Evolutionary conservation across 768 basidiomycete genomes (phyloP).

Genomic region (Mycena kentingensis): DNA sequence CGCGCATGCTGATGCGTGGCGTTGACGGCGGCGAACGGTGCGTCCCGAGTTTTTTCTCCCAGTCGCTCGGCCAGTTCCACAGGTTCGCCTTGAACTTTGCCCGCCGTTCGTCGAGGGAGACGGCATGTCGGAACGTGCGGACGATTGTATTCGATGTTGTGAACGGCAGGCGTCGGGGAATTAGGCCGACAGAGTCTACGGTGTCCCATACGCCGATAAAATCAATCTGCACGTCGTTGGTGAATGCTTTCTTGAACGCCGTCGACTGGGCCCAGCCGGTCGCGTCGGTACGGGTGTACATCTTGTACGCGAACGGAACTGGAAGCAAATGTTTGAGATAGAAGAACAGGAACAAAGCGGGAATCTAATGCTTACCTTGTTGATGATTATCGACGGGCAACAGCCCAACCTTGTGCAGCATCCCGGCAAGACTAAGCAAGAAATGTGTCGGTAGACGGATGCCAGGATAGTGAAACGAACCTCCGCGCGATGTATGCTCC

Average conservation of each 20-base stretch:
- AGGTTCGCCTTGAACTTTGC: constrained; percentile 60
- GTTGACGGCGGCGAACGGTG: constrained; percentile 3
- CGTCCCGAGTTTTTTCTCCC: constrained; percentile 11
- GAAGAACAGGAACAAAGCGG: background rate
- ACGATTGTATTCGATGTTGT: constrained; percentile 57
- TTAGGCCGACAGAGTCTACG: constrained; percentile 61
- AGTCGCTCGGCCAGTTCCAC: constrained; percentile 36
- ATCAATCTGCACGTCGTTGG: constrained; percentile 53
- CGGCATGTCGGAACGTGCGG: constrained; percentile 61
- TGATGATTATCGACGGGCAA: constrained; percentile 51
- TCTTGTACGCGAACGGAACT: constrained; percentile 64
- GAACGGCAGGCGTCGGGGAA: constrained; percentile 58
- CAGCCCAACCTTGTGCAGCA: constrained; percentile 55
- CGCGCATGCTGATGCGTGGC: background rate
- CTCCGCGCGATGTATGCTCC: constrained; percentile 66
- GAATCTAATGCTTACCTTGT: constrained; percentile 31
- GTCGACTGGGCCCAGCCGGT: constrained; percentile 50
- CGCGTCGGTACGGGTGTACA: constrained; percentile 56
- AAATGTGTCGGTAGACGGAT: background rate
- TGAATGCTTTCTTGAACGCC: constrained; percentile 60
- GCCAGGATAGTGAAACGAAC: constrained; percentile 23
- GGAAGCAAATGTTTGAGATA: background rate
- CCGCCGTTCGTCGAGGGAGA: constrained; percentile 65
- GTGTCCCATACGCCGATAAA: constrained; percentile 71
- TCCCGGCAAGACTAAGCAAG: constrained; percentile 45